These are phyloP conservation scores for Geosmithia putterillii DNA, from an alignment of 2,329 filamentous ascomycete species.

Conservation along the genomic window DNA sequence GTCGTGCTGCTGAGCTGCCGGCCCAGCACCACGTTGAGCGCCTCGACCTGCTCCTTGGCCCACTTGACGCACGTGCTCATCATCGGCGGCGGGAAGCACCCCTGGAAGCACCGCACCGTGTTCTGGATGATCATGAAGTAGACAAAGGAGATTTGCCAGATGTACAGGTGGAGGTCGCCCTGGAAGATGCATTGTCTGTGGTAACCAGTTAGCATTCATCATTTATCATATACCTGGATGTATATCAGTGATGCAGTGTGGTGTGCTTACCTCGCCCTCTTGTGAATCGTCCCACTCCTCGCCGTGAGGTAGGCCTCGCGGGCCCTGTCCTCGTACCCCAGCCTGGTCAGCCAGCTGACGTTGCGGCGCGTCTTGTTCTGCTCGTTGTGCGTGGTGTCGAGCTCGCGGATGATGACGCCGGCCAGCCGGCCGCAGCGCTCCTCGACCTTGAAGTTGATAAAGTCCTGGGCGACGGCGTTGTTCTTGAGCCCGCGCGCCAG, in stretches of 20 bases:
- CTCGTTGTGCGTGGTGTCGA: slow-evolving; percentile 68
- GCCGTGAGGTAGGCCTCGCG: slow-evolving; percentile 77
- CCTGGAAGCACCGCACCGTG: slow-evolving; percentile 79
- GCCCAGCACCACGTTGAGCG: slow-evolving; percentile 72
- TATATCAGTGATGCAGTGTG: too few species aligned
- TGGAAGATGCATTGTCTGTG: slow-evolving; percentile 79
- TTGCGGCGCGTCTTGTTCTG: slow-evolving; percentile 67
- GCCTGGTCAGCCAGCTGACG: slow-evolving; percentile 69
- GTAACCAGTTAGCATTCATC: slow-evolving; percentile 22
- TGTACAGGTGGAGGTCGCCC: slow-evolving; percentile 82
- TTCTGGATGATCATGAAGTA: slow-evolving; percentile 94
- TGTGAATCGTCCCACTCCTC: slow-evolving; percentile 64
- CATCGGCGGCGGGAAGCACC: slow-evolving; percentile 73
- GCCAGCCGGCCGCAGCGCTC: slow-evolving; percentile 71
- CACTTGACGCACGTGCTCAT: slow-evolving; percentile 95
- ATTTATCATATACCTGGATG: too few species aligned
- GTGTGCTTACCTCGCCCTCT: slow-evolving; percentile 73
- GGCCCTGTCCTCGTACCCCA: slow-evolving; percentile 85
- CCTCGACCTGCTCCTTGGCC: slow-evolving; percentile 91
- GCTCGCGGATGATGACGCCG: slow-evolving; percentile 60
- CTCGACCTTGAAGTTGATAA: slow-evolving; percentile 84
- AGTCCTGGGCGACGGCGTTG: slow-evolving; percentile 78
- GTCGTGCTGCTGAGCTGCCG: slow-evolving; percentile 83
- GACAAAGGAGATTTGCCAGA: slow-evolving; percentile 89
- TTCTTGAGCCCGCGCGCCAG: slow-evolving; percentile 72